Evolutionary conservation across 805 yeast species (phyloP), one percentile per base, ranked within the genome.

Genomic region (Blastobotrys terrestris): DNA sequence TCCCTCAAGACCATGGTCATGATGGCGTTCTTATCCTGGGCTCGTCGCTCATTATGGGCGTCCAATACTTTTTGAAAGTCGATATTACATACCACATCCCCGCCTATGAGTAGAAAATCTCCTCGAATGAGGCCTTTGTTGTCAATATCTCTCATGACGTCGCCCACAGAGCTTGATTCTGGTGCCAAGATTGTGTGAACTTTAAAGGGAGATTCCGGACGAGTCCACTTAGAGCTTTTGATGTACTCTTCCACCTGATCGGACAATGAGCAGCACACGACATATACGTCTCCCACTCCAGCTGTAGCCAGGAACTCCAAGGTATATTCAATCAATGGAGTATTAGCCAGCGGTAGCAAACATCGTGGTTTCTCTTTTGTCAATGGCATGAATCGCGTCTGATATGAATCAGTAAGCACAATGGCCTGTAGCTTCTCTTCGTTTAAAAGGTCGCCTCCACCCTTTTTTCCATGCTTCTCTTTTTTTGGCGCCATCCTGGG

Each of bases 91-190:
- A 94, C 88, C 16, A 92, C 95, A 67, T 94, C 99, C 56, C 99
- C 99, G 6, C 95, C 82, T 31, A 94, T 87, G 39, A 94, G 75
- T 52, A 94, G 72, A 63, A 94, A 94, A 68, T 94, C 99, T 13
- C 95, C 91, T 1, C 87, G 81, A 49, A 94, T 87, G 53, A 92
- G 72, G 3, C 97, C 97, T 61, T 96, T 77, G 55, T 87, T 84
- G 67, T 94, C 99, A 54, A 94, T 73, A 65, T 92, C 98, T 67
- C 99, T 79, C 95, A 94, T 87, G 18, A 96, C 95, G 71, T 94
- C 99, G 59, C 99, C 99, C 8, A 92, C 95, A 22, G 95, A 87
- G 67, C 91, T 74, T 8, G 94, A 83, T 67, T 92, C 97, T 47
- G 89, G 80, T 20, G 95, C 81, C 76, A 87, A 78, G 50, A 92